Base-by-base conservation (phyloP, 1,284 basidiomycete species). In the Boletus sp. region DNA sequence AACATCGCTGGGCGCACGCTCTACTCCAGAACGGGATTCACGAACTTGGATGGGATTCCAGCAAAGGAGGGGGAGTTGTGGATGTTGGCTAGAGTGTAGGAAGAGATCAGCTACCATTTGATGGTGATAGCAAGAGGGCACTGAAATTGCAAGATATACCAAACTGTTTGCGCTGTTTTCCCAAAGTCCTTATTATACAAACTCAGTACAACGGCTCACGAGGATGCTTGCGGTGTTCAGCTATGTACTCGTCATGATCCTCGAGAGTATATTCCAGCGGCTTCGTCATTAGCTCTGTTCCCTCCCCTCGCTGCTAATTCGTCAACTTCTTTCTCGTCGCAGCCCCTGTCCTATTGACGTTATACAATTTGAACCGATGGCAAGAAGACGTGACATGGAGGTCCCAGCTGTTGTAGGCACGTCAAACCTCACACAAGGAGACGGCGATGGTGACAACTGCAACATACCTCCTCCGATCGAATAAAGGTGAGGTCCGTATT, bases 401-500 rank as follows among this genome's bases (percentile, higher is more conserved):
- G 41, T 76, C 76, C 78, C 76, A 78, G 60, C 75, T 79, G 50
- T 25, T 5, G 34, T 16, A 25, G 16, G 23, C 26, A 12, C 17
- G 33, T 39, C 39, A 36, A 25, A 39, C 8, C 12, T 32, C 9
- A 16, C 19, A 1, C 22, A 33, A 2, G 20, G 5, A n/a, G n/a
- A n/a, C n/a, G n/a, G n/a, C n/a, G n/a, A n/a, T n/a, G n/a, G n/a
- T 5, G 1, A 26, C 8, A 20, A 29, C 2, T 20, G 20, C 8
- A 26, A 61, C 74, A 50, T 53, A 78, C 77, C 78, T 78, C 76
- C 75, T 75, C 72, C 14, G 75, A 78, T 27, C 75, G 72, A 8
- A 80, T 74, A 51, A 72, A 77, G 2, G 78, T 79, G 17, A 78
- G 78, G 55, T 80, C 74, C 4, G 77, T 80, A 56, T 81, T 80